Conservation (phyloP, 2,329 filamentous ascomycete genomes). For the Leptographium wingfieldii region DNA sequence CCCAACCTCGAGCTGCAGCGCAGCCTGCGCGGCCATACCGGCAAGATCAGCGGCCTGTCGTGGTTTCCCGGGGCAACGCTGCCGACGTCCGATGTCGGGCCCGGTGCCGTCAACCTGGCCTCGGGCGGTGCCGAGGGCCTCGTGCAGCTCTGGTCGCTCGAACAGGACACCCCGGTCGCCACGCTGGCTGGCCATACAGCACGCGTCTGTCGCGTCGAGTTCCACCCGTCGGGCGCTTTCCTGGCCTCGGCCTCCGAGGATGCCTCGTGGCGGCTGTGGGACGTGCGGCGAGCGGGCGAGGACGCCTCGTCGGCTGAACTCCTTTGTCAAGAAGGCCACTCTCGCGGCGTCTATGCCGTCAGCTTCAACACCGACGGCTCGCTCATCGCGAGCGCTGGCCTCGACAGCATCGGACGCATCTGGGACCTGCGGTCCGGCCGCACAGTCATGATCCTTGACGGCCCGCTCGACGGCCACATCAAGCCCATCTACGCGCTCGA, state of each 20-base stretch:
- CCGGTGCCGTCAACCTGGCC: constrained; percentile 68
- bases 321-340: constrained; percentile 86
- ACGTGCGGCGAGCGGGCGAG: constrained; percentile 74
- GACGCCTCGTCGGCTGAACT: constrained; percentile 24
- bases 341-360: constrained; percentile 80
- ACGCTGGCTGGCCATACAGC: constrained; percentile 75
- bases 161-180: constrained; percentile 70
- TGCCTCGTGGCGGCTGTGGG: constrained; percentile 94
- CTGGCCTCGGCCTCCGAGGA: constrained; percentile 91
- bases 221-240: constrained; percentile 83
- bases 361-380: constrained; percentile 88
- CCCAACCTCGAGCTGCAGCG: constrained; percentile 68
- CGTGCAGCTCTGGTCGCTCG: constrained; percentile 81
- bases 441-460: constrained; percentile 91
- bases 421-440: constrained; percentile 91
- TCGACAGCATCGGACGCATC: constrained; percentile 87
- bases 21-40: constrained; percentile 70
- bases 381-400: constrained; percentile 76
- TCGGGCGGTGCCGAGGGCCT: constrained; percentile 82
- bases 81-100: constrained; percentile 55
- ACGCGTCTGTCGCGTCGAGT: constrained; percentile 83
- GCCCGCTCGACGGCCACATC: constrained; percentile 68
- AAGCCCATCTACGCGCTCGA: constrained; percentile 88
- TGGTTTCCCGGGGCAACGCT: constrained; percentile 82
- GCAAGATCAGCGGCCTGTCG: constrained; percentile 77